Conservation (phyloP, 805 yeast genomes). For the Saturnispora halmiae region DNA sequence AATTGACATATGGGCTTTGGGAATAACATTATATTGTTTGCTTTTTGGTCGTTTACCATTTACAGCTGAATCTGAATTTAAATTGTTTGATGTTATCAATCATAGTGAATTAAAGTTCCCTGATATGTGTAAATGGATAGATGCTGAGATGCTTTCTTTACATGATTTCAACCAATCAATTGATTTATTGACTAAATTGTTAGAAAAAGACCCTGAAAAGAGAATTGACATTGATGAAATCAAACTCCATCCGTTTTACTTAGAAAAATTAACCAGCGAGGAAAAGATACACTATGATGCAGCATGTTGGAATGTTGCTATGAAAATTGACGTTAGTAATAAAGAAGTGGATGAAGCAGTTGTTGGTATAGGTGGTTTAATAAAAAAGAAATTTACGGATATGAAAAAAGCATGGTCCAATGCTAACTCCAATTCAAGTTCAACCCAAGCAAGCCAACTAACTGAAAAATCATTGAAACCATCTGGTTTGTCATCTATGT, state of each 20-base stretch:
- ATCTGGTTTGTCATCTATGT: constrained; percentile 6
- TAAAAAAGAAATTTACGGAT: constrained; percentile 42
- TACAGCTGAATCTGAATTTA: constrained; percentile 78
- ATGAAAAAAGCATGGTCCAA: constrained; percentile 9
- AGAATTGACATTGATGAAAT: constrained; percentile 66
- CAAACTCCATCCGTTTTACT: constrained; percentile 63
- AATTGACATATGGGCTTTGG: constrained; percentile 97
- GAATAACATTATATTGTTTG: constrained; percentile 83
- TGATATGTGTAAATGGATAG: constrained; percentile 23
- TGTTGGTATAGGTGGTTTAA: constrained; percentile 65
- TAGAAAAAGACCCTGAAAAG: constrained; percentile 59
- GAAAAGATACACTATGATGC: constrained; percentile 24
- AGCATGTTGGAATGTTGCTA: constrained; percentile 23
- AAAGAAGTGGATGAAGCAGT: constrained; percentile 74
- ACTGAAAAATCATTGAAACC: constrained; percentile 1
- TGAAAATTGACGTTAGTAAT: constrained; percentile 48
- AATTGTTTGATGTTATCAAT: constrained; percentile 73
- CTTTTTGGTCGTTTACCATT: constrained; percentile 86
- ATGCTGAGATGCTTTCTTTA: constrained; percentile 17
- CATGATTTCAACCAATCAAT: constrained; percentile 33
- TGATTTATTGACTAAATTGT: constrained; percentile 51
- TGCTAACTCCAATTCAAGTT: background rate
- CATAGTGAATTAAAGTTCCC: constrained; percentile 56
- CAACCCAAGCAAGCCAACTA: background rate
- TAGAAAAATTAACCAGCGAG: constrained; percentile 23